These are phyloP conservation scores for Esteya vermicola DNA, from an alignment of 2,329 filamentous ascomycete genomes.

Conservation along the genomic window DNA sequence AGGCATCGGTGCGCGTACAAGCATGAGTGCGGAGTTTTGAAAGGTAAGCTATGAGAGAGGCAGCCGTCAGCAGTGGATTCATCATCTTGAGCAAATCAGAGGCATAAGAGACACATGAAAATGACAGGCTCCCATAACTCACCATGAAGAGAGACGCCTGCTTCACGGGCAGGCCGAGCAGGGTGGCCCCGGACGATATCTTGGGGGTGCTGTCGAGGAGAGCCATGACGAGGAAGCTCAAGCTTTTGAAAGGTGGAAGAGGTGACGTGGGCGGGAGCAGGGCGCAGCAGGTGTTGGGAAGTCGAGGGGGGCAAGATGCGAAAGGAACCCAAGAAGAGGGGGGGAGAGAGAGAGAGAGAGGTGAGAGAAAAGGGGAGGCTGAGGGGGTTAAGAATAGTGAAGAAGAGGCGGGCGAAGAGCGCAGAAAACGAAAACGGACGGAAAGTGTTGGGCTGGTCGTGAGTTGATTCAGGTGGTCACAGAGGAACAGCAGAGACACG, in stretches of 20 bases:
- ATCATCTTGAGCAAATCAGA: background rate
- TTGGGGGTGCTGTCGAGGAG: constrained; percentile 23
- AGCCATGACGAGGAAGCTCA: constrained; percentile 20
- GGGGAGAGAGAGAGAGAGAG: background rate
- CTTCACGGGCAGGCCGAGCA: constrained; percentile 52
- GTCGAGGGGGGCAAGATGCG: background rate
- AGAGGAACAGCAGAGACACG: no score
- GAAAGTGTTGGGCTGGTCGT: no score
- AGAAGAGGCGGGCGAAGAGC: no score
- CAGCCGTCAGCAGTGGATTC: constrained; percentile 7
- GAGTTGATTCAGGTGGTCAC: no score
- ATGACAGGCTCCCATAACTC: no score
- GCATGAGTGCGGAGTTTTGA: constrained; percentile 65
- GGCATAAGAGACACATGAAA: no score
- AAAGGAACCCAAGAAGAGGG: background rate
- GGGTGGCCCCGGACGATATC: constrained; percentile 25
- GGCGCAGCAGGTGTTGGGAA: background rate
- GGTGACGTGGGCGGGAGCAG: background rate
- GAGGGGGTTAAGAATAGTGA: no score
- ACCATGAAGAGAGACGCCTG: constrained; percentile 53
- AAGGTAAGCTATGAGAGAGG: constrained; percentile 48
- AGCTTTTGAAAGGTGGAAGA: background rate
- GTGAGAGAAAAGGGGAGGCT: no score
- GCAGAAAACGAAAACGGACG: no score
- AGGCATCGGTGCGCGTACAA: constrained; percentile 35